Evolutionary conservation across 768 basidiomycete genomes (phyloP).

Genomic region (Pisolithus orientalis): DNA sequence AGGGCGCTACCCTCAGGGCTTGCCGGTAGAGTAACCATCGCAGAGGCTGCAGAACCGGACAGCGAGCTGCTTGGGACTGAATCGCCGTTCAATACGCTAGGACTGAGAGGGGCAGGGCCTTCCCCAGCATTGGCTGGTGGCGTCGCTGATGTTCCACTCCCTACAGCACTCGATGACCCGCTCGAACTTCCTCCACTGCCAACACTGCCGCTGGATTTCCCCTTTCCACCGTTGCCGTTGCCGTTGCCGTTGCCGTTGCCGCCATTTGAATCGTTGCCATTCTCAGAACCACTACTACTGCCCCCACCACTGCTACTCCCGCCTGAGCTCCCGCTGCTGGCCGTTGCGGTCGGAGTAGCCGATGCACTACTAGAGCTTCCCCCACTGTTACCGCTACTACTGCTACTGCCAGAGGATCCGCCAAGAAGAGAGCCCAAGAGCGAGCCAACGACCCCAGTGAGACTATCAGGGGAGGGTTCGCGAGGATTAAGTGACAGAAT

Average conservation of each 20-base stretch:
- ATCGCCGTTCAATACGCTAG: not conserved
- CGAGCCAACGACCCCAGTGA: no score
- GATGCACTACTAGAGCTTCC: not conserved
- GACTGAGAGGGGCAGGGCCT: not conserved
- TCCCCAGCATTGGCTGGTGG: not conserved
- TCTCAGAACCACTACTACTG: not conserved
- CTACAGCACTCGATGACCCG: not conserved
- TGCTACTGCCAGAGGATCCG: not conserved
- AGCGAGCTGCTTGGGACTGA: not conserved
- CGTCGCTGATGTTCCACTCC: not conserved
- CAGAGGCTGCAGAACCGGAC: not conserved
- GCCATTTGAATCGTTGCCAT: not conserved
- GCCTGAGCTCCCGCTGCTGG: not conserved
- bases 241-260: no score
- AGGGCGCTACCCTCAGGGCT: not conserved
- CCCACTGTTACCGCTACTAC: not conserved
- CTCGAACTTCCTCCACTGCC: not conserved
- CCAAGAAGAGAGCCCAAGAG: no score
- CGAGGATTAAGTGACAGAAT: no score
- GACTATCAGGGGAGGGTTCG: no score
- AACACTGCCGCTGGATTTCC: not conserved
- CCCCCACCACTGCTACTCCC: not conserved
- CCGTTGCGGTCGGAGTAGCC: no score
- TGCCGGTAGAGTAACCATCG: not conserved
- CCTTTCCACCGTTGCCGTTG: not conserved